Conservation (phyloP, 176 grass and related monocot genomes). For the Musa acuminata region DNA sequence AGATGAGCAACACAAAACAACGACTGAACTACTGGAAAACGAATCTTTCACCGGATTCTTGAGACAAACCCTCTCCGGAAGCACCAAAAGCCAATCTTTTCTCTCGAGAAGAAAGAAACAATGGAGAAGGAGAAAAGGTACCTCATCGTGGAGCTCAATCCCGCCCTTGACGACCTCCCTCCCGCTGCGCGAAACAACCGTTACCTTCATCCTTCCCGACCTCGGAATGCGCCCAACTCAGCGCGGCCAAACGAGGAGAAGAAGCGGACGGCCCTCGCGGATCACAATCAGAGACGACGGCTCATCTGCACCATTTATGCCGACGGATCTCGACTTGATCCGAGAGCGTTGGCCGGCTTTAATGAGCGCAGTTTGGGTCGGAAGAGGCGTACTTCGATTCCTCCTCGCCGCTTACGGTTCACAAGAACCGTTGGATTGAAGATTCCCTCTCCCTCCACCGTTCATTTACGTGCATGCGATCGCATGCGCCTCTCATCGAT, state of each 20-base stretch:
- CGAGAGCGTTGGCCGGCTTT: not conserved
- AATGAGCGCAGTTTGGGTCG: no score
- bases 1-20: not conserved
- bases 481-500: no score
- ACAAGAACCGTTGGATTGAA: no score
- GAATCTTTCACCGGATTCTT: not conserved
- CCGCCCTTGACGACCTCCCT: constrained; percentile 83
- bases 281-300: not conserved
- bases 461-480: no score
- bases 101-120: not conserved
- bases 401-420: no score
- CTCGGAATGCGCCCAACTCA: not conserved
- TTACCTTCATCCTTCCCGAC: constrained; percentile 59
- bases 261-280: not conserved
- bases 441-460: no score
- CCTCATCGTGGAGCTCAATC: constrained; percentile 61
- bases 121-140: not conserved
- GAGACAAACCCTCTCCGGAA: not conserved
- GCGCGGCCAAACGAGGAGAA: not conserved
- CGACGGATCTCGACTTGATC: not conserved
- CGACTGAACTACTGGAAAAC: not conserved
- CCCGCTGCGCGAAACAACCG: constrained; percentile 68
- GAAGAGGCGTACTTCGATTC: no score
- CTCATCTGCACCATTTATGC: not conserved
- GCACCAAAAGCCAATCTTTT: not conserved